These are phyloP conservation scores for Odontarrhena argentea DNA, from an alignment of 345 rosid genomes.

Conservation along the genomic window DNA sequence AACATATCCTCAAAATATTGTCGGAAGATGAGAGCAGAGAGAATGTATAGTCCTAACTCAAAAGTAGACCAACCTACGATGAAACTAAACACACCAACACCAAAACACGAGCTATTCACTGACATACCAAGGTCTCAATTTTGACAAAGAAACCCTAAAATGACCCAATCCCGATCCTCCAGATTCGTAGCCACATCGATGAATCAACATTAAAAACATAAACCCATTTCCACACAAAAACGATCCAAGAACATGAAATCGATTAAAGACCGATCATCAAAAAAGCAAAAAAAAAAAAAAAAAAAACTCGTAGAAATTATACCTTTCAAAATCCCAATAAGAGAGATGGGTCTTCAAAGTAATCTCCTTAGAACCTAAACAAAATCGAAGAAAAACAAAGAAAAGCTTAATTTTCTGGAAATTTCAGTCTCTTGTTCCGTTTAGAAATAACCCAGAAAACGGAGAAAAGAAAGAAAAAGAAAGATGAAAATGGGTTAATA, in stretches of 20 bases:
- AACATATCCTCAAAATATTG: conserved; percentile 1
- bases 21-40: not conserved
- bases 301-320: not conserved
- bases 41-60: not conserved
- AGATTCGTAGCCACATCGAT: conserved; percentile 12
- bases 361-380: conserved; percentile 2
- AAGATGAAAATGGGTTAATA: too few species aligned
- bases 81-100: too few species aligned
- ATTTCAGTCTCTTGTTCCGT: not conserved
- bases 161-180: conserved; percentile 8
- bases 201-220: conserved; percentile 3
- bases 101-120: not conserved
- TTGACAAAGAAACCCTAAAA: conserved; percentile 18
- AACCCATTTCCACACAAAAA: conserved; percentile 12
- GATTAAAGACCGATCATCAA: conserved; percentile 29
- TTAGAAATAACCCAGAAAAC: conserved; percentile 6
- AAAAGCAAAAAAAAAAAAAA: not conserved
- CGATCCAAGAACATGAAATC: conserved; percentile 21
- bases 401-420: not conserved
- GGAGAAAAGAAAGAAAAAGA: conserved; percentile 7
- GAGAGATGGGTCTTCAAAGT: conserved; percentile 23
- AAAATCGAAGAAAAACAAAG: not conserved
- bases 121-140: not conserved
- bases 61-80: not conserved
- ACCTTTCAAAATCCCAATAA: conserved; percentile 22